A percentile compares a stretch with the other conserved stretches of the same genome.
phyloP scores from a whole-genome alignment of 495 filamentous ascomycete genomes.

The Aspergillus biplanus region DNA sequence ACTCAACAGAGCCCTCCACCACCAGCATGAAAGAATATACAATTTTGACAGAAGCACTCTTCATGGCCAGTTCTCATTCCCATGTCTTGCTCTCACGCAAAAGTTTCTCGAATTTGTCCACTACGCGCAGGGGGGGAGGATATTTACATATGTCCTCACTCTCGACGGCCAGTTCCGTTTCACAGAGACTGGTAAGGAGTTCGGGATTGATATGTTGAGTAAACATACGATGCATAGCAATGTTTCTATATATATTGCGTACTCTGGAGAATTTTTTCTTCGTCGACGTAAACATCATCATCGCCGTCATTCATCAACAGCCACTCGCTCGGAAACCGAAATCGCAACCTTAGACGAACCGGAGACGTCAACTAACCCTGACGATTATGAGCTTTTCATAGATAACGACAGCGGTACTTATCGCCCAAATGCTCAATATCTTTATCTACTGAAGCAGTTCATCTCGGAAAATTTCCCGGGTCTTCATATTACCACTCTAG shows the following conservation, averaged over 20 bases:
- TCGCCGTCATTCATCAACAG: constrained; percentile 29
- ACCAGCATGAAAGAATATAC: constrained; percentile 87
- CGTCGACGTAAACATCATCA: constrained; percentile 60
- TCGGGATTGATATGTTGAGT: constrained; percentile 85
- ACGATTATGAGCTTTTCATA: constrained; percentile 83
- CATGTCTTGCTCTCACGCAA: constrained; percentile 63
- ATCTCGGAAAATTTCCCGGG: constrained; percentile 73
- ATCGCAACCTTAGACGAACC: constrained; percentile 39
- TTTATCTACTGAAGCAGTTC: constrained; percentile 71
- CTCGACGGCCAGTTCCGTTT: constrained; percentile 85
- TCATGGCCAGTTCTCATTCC: constrained; percentile 63
- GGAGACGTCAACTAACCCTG: constrained; percentile 56
- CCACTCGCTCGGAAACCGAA: constrained; percentile 24
- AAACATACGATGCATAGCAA: constrained; percentile 97
- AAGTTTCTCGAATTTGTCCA: constrained; percentile 87
- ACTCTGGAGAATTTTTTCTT: constrained; percentile 91
- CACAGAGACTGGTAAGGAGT: constrained; percentile 93
- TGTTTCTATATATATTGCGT: constrained; percentile 87
- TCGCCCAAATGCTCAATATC: constrained; percentile 73
- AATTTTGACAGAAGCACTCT: constrained; percentile 77
- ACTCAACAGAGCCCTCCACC: constrained; percentile 81
- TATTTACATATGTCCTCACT: constrained; percentile 92
- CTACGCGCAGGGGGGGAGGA: constrained; percentile 78
- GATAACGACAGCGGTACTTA: constrained; percentile 97
- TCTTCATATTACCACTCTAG: constrained; percentile 67